Base-by-base conservation (phyloP, 805 yeast species). In the Metschnikowia arizonensis region DNA sequence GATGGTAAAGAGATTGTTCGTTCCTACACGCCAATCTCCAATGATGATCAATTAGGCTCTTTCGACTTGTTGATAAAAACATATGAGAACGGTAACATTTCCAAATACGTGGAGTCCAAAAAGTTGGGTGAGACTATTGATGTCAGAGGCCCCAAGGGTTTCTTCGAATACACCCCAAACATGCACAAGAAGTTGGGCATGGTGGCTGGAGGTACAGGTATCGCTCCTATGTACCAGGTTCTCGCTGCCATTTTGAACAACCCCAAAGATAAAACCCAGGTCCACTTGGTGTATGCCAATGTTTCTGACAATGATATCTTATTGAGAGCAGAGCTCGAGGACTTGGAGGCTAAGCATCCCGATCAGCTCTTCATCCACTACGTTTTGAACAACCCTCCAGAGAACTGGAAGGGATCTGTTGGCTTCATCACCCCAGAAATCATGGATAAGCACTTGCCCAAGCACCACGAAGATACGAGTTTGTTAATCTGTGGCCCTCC, bases 201-300 rank as follows among this genome's bases (percentile, higher is more conserved):
- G 97, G 82, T 91, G 54, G 95, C 96, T 33, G 97, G 97, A 55
- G 98, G 97, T 60, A 88, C 97, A 31, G 97, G 97, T 64, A 85
- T 89, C 59, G 85, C 97, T 6, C 97, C 97, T 63, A 89, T 89
- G 97, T 88, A 81, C 67, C 97, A 89, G 72, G 83, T 89, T 55
- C 81, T 90, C 55, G 85, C 86, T 56, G 86, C 95, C 11, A 83
- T 90, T 54, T 81, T 82, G 57, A 69, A 73, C 46, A 81, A 90
- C 62, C 91, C 95, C 19, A 69, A 74, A 14, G 97, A 91, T 67
- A 76, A 73, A 40, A 90, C 97, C 48, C 77, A 81, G 59, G 80
- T 88, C 52, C 72, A 77, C 44, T 74, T 90, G 56, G 63, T 90
- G 33, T 91, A 85, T 62, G 97, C 96, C 57, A 88, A 86, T 59